Conservation (phyloP, 768 basidiomycete species). For the Dentipellis fragilis region DNA sequence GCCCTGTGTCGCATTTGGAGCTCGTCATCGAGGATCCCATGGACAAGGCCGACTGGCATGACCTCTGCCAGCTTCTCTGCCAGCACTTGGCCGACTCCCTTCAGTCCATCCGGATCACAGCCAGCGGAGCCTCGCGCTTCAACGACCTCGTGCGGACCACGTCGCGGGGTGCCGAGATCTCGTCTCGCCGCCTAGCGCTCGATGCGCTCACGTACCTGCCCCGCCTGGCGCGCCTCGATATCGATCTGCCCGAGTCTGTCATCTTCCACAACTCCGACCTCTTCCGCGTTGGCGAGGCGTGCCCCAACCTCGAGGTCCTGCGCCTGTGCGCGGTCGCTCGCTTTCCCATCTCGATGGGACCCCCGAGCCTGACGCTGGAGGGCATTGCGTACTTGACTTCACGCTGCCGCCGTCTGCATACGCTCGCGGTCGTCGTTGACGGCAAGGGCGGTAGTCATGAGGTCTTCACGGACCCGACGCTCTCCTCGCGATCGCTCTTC, state of each 20-base stretch:
- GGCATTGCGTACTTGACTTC: conserved; percentile 49
- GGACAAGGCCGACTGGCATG: conserved; percentile 64
- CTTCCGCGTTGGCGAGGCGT: conserved; percentile 44
- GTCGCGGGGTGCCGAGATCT: conserved; percentile 43
- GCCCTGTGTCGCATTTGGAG: conserved; percentile 57
- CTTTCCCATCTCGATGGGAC: conserved; percentile 42
- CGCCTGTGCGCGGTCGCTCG: conserved; percentile 59
- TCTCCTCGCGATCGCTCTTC: conserved; percentile 55
- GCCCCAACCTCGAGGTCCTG: conserved; percentile 60
- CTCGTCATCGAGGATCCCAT: conserved; percentile 76
- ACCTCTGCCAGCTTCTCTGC: conserved; percentile 52
- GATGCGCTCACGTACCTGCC: conserved; percentile 46
- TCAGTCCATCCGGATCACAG: conserved; percentile 49
- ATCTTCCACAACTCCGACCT: conserved; percentile 56
- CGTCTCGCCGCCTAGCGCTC: conserved; percentile 51
- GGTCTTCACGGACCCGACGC: conserved; percentile 33
- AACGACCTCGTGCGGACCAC: conserved; percentile 74
- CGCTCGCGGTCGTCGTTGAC: conserved; percentile 55
- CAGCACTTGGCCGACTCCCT: conserved; percentile 52
- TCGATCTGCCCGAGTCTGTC: conserved; percentile 72
- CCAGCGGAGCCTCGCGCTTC: conserved; percentile 68
- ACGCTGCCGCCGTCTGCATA: conserved; percentile 52
- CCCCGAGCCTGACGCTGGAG: conserved; percentile 52
- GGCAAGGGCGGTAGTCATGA: conserved; percentile 37
- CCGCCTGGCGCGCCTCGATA: conserved; percentile 50